Base-by-base conservation (phyloP, 208 protist genomes). In the Wallacemonas sp. region DNA sequence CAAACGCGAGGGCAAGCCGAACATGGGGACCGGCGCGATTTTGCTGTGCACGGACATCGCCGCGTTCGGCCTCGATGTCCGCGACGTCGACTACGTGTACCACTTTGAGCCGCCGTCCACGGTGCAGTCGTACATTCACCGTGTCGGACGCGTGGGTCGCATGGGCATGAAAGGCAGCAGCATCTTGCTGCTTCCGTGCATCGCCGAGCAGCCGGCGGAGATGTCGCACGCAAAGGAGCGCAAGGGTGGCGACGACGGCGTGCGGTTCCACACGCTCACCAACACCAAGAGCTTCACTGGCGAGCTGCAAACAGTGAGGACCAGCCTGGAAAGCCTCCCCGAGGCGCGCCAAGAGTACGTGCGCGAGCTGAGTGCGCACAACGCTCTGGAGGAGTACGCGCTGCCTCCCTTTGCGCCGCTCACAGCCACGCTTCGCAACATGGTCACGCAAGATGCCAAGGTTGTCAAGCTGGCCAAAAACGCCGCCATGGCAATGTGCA, bases 31-130 rank as follows among this genome's bases (percentile, higher is more conserved):
- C 6, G 90, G 90, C 9, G 87, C 88, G 21, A 85, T 97, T 71
- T 73, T 97, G 23, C 81, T 97, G 1, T 96, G 88, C 72, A 97
- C 92, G 19, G 88, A 97, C 67, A 78, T 94, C 33, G 85, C 86
- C 29, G 92, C 92, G 57, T 95, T 95, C 48, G 92, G 92, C 2
- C 70, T 97, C 12, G 92, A 97, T 55, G 88, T 97, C 19, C 88
- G 92, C 29, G 90, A 97, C 77, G 90, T 97, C 17, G 89, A 95
- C 72, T 97, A 97, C 47, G 92, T 97, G 11, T 93, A 93, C 70
- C 92, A 96, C 70, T 95, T 96, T 75, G 89, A 97, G 66, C 85
- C 87, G 2, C 92, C 92, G 6, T 30, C 78, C 0, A 87, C 83
- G 14, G 77, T 86, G 44, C 77, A 87, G 74, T 80, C 85, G 23